These are phyloP conservation scores for Cardamine chenopodiifolia DNA, from an alignment of 345 rosid genomes.

Conservation along the genomic window DNA sequence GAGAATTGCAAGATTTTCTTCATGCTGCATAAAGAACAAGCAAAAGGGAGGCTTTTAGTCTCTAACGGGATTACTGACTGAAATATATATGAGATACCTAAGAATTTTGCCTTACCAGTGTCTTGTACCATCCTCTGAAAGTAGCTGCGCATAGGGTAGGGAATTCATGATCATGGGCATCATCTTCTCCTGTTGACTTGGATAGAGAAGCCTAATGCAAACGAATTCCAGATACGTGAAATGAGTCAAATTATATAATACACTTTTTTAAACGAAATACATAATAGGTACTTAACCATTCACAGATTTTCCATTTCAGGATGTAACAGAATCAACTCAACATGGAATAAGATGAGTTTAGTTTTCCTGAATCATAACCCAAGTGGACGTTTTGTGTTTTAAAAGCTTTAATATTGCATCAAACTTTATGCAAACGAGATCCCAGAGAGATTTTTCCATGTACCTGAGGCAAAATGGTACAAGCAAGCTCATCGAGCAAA, in stretches of 20 bases:
- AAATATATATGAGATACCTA: neutral
- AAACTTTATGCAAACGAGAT: neutral
- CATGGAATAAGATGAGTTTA: slow-evolving; percentile 7
- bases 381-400: neutral
- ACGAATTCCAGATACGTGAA: neutral
- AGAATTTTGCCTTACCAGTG: slow-evolving; percentile 55
- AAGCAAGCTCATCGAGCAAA: slow-evolving; percentile 70
- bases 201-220: slow-evolving; percentile 53
- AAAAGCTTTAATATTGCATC: neutral
- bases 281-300: neutral
- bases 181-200: slow-evolving; percentile 42
- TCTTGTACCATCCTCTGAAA: slow-evolving; percentile 71
- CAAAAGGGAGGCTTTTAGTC: slow-evolving; percentile 25
- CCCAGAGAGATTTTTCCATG: neutral
- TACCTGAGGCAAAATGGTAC: slow-evolving; percentile 75
- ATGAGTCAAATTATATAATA: neutral
- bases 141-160: slow-evolving; percentile 67
- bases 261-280: neutral
- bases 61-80: neutral
- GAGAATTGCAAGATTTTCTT: slow-evolving; percentile 67
- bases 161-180: slow-evolving; percentile 49
- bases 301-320: slow-evolving; percentile 10
- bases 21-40: slow-evolving; percentile 59
- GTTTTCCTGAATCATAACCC: neutral
- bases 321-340: neutral